Conservation (phyloP, 192 early-diverging fungal genomes). For the Entomortierella beljakovae region DNA sequence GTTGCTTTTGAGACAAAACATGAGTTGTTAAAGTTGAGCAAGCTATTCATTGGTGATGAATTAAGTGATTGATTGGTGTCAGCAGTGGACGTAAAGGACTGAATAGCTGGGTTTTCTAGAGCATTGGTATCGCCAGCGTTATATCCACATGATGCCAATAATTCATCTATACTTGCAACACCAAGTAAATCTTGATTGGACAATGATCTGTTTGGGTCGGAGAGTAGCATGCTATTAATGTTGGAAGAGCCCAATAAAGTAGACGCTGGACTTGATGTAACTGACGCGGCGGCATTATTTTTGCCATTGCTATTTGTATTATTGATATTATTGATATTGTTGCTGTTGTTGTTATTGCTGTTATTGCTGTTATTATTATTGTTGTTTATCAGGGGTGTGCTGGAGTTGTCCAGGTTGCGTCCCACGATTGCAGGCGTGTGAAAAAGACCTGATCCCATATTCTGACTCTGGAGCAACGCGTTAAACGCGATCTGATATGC, state of each 20-base stretch:
- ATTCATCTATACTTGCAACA: slow-evolving; percentile 37
- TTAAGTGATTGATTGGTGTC: slow-evolving; percentile 18
- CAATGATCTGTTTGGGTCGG: slow-evolving; percentile 25
- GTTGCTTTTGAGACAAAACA: background rate
- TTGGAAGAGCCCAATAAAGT: slow-evolving; percentile 10
- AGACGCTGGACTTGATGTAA: background rate
- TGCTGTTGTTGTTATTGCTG: slow-evolving; percentile 1
- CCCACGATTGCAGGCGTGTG: slow-evolving; percentile 24
- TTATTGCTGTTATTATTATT: background rate
- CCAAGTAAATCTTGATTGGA: slow-evolving; percentile 30
- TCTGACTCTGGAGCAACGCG: slow-evolving; percentile 30
- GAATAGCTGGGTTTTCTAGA: background rate
- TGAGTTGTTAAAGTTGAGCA: slow-evolving; percentile 19
- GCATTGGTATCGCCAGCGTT: background rate
- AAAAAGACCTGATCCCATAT: slow-evolving; percentile 1
- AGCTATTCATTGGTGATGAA: slow-evolving; percentile 24
- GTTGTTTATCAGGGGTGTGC: background rate
- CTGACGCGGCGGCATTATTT: background rate
- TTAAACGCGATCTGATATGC: slow-evolving; percentile 46
- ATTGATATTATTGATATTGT: too few species aligned
- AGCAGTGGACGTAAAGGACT: slow-evolving; percentile 24
- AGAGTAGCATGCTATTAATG: slow-evolving; percentile 11
- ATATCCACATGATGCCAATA: slow-evolving; percentile 32
- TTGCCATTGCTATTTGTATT: background rate
- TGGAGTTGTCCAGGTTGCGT: background rate